These are phyloP conservation scores for Aspergillus hortae DNA, from an alignment of 2,329 filamentous ascomycete species.

Conservation along the genomic window DNA sequence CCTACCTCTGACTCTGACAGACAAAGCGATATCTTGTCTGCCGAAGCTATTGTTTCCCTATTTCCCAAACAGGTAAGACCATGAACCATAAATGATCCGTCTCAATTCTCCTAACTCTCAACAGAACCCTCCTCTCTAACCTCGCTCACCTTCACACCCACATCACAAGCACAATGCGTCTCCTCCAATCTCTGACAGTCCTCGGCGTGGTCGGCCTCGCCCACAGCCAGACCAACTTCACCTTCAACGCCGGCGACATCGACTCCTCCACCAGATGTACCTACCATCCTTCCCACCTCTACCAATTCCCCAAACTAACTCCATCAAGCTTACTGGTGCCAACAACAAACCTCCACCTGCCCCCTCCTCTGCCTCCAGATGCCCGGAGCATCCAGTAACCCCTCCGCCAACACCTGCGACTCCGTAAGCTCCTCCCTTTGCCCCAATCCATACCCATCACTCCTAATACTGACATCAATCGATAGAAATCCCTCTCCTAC, in stretches of 20 bases:
- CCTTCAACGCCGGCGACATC: neutral
- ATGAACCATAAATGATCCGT: neutral
- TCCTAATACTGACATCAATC: neutral
- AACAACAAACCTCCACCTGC: conserved; percentile 39
- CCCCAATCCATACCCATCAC: neutral
- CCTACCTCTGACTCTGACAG: neutral
- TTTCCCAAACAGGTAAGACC: neutral
- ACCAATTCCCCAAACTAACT: neutral
- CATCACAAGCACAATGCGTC: conserved; percentile 18
- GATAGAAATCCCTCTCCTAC: conserved; percentile 49
- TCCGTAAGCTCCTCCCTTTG: conserved; percentile 23
- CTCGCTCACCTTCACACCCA: conserved; percentile 1
- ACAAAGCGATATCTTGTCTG: neutral
- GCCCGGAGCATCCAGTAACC: conserved; percentile 29
- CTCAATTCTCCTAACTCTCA: neutral
- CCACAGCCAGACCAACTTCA: conserved; percentile 26
- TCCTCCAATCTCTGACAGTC: conserved; percentile 27
- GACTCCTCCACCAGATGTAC: neutral
- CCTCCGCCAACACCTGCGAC: conserved; percentile 39
- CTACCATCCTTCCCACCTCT: no score
- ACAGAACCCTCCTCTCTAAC: neutral
- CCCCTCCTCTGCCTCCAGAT: conserved; percentile 45
- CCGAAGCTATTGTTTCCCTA: neutral
- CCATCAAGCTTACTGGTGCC: conserved; percentile 41
- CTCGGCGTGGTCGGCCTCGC: conserved; percentile 30